Base-by-base conservation (phyloP, 2,329 filamentous ascomycete species). In the Monosporascus cannonballus region DNA sequence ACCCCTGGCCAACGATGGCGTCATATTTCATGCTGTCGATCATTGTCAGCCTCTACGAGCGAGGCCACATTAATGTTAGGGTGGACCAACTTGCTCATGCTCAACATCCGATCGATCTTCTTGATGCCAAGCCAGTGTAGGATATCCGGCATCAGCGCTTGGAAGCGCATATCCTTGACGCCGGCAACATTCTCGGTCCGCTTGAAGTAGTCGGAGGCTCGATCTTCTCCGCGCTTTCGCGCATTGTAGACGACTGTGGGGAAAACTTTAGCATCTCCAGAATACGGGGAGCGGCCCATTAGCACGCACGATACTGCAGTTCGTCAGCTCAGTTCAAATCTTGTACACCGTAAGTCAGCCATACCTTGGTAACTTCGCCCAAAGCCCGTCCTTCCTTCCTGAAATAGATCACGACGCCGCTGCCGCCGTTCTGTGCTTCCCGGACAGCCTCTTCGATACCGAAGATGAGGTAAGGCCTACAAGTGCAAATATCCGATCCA, bases 121-220 rank as follows among this genome's bases (percentile, higher is more conserved):
- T 89, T 94, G 67, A 99, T 96, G 56, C 94, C 94, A 30, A 99
- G 82, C 94, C 94, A 97, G 73, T 97, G 94, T 51, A 97, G 79
- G 60, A 97, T 96, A 69, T 96, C 91, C 36, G 94, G 93, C 94
- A 97, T 97, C 51, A 99, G 78, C 27, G 93, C 93, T 76, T 97
- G 94, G 79, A 97, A 97, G 39, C 94, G 86, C 93, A 97, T 97
- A 62, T 85, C 87, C 71, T 96, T 96, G 60, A 97, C 93, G 56
- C 94, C 94, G 8, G 94, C 94, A 68, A 99, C 95, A 69, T 96
- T 96, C 72, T 96, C 93, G n/a, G 93, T 97, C 53, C 94, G 81
- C 73, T 93, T 87, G 76, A 97, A 97, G 74, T 97, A 97, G 70
- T 96, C 90, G 62, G 87, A 93, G 22, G 91, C 91, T 54, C 82